Evolutionary conservation across 148 eudicot species (phyloP), one percentile per base, ranked within the genome.

Genomic region (Nepenthes mirabilis): DNA sequence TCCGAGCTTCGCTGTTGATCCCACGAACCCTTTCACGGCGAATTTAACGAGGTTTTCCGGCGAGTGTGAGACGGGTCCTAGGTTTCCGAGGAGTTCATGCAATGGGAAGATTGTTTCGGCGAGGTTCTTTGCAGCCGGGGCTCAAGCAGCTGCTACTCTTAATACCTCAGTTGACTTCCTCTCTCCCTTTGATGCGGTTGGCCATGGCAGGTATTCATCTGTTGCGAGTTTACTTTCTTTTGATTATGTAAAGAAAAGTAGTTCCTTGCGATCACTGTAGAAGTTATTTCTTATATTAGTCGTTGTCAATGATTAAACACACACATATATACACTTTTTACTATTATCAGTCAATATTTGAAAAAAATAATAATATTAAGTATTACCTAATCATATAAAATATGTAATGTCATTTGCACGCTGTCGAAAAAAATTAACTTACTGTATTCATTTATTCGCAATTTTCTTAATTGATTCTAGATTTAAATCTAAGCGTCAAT

Each of bases 101-200:
- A 94, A 94, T 55, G 95, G 97, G 52, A 94, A 94, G 79, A 86
- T 94, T 7, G 75, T 86, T 43, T 82, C 91, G 1, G 99, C 97
- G 1, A 75, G 87, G 79, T 94, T 73, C 74, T 89, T 89, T 59
- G 74, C 97, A 43, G 69, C 82, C 52, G 99, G 99, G 49, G 97
- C 95, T 57, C 80, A 76, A 65, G 89, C 91, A 14, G 80, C 73
- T 47, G 74, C 81, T n/a, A 55, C 64, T 43, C 88, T 94, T 49
- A 79, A 94, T 80, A 60, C 85, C 45, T 78, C 95, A 1, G 56
- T 75, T 1, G 99, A 94, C 63, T 75, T 89, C 56, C 77, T 85
- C 23, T 94, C 99, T 11, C 97, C 97, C 3, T 86, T 73, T 82
- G 99, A 94, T 82, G 87, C 89, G 13, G 95, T 74, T 56, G 99